These are phyloP conservation scores for Symbiodinium natans DNA, from an alignment of 73 alveolate genomes.

Conservation along the genomic window DNA sequence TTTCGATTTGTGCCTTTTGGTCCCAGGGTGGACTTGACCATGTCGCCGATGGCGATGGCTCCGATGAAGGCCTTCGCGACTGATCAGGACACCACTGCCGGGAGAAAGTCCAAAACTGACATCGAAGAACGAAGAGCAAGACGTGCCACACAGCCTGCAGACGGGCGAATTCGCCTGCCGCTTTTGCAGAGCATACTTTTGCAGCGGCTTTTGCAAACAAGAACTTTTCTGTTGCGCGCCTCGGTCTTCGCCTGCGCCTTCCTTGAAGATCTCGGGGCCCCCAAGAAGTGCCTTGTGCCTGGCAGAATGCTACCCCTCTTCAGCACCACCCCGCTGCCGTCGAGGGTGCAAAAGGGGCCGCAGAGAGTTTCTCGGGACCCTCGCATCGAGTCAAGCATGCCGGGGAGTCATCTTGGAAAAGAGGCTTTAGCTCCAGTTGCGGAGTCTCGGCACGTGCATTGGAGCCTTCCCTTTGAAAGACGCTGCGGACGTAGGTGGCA, in stretches of 20 bases:
- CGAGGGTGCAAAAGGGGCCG: too few relatives aligned
- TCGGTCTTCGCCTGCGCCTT: constrained; percentile 95
- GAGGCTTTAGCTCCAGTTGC: background rate
- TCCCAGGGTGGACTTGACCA: constrained; percentile 99
- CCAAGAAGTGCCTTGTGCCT: constrained; percentile 85
- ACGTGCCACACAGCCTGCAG: constrained; percentile 24
- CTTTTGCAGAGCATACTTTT: background rate
- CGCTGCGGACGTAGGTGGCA: background rate
- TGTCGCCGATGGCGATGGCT: constrained; percentile 99
- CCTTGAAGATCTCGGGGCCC: constrained; percentile 95
- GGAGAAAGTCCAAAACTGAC: background rate
- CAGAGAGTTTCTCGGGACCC: background rate
- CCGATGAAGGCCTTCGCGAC: constrained; percentile 97
- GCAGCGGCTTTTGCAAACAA: background rate
- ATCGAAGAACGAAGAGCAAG: background rate
- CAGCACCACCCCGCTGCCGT: too few relatives aligned
- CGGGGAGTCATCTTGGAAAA: background rate
- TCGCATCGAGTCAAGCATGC: background rate
- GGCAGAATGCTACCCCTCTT: too few relatives aligned
- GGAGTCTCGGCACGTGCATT: background rate
- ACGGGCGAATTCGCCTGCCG: constrained; percentile 71
- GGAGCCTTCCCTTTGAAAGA: background rate
- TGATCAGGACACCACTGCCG: too few relatives aligned
- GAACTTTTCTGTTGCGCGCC: constrained; percentile 80
- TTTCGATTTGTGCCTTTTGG: constrained; percentile 97